Conservation (phyloP, 768 basidiomycete genomes). For the Pseudohyphozyma bogoriensis region DNA sequence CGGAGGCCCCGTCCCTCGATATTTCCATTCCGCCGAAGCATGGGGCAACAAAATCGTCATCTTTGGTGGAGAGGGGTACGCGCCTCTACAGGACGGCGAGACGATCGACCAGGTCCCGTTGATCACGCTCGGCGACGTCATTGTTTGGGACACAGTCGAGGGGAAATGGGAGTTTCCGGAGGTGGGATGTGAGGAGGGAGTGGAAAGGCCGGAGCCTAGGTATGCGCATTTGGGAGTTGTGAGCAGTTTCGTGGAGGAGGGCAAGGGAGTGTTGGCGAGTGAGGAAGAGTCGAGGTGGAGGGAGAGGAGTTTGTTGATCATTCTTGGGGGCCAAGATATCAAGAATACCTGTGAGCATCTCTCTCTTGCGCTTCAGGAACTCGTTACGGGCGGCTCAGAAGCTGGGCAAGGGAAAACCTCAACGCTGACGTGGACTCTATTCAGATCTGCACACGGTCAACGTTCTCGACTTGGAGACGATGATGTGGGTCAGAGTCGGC, state of each 20-base stretch:
- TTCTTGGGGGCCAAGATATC: slow-evolving; percentile 93
- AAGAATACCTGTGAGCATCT: slow-evolving; percentile 45
- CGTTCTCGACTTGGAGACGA: slow-evolving; percentile 65
- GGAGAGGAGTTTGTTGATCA: slow-evolving; percentile 57
- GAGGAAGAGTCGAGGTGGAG: neutral
- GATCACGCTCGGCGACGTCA: slow-evolving; percentile 50
- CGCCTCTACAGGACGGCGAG: slow-evolving; percentile 16
- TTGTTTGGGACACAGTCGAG: slow-evolving; percentile 68
- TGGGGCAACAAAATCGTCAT: slow-evolving; percentile 81
- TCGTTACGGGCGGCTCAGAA: too few relatives aligned
- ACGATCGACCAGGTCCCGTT: slow-evolving; percentile 1
- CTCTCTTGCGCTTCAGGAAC: neutral
- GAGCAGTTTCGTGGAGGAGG: slow-evolving; percentile 42
- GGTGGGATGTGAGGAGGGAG: slow-evolving; percentile 34
- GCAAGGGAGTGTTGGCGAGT: neutral
- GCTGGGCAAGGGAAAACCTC: neutral
- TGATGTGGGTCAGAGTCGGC: slow-evolving; percentile 67
- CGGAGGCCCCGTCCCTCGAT: slow-evolving; percentile 59
- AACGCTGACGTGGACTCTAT: slow-evolving; percentile 53
- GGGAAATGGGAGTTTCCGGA: slow-evolving; percentile 57
- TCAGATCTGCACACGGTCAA: slow-evolving; percentile 51
- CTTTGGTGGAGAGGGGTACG: slow-evolving; percentile 61
- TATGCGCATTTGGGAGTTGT: slow-evolving; percentile 92
- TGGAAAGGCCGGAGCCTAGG: slow-evolving; percentile 64
- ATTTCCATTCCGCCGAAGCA: slow-evolving; percentile 60